Evolutionary conservation across 208 protist genomes (phyloP), one percentile per base, ranked within the genome.

Genomic region (Trypanosoma mega): DNA sequence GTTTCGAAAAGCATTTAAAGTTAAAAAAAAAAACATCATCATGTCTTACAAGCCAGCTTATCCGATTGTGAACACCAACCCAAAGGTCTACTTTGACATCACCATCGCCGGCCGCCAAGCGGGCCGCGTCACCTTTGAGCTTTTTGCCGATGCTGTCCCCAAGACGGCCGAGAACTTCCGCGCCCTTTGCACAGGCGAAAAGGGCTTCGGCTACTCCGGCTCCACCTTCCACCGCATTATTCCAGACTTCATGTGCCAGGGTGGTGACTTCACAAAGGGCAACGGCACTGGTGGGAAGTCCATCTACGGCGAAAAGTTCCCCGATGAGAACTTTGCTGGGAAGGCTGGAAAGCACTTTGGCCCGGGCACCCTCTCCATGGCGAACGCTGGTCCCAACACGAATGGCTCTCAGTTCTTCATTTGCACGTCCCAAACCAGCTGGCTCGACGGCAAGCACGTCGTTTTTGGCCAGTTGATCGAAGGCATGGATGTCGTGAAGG

Each of bases 401-500:
- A 91, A 91, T 58, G 84, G 84, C 16, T 85, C 76, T 11, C 82
- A 90, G 69, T 90, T 90, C 74, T 89, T 87, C 53, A 82, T 80
- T 73, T 92, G 82, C 72, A 93, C 86, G 16, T 80, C 76, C 23
- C 61, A 60, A 30, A 93, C 86, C 44, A 34, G 33, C 52, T 94
- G 87, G 90, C 76, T 98, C 21, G 87, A 98, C 68, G 89, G 91
- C 74, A 98, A 98, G 79, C 97, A 99, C 70, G 94, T 97, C 54
- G 96, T 98, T 39, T 98, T 99, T 55, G 97, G 97, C 26, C 74
- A 94, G 72, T 91, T 98, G 54, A 59, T 96, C 45, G 72, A 93
- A 23, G 91, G 92, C 56, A 92, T 90, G 63, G 74, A 96, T 24
- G 74, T 94, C 36, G 68, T 97, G 8, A 85, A 84, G 73, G 78